A percentile compares a stretch with the other conserved stretches of the same genome.
These are phyloP conservation scores for Macrophomina pseudophaseolina DNA, from an alignment of 2,329 filamentous ascomycete species.

Conservation along the genomic window DNA sequence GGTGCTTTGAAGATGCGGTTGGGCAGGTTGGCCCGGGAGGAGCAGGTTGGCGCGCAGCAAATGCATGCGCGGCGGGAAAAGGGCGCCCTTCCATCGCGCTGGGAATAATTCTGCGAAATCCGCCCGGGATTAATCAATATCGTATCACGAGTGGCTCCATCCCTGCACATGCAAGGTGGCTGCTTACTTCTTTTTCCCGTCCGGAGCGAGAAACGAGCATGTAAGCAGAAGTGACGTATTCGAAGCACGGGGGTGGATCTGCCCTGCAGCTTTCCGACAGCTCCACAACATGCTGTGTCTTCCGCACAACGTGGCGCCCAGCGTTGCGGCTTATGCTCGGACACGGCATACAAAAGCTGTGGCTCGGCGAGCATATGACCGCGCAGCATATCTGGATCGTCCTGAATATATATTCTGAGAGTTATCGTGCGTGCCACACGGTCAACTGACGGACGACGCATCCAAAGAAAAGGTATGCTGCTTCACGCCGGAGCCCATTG, in stretches of 20 bases:
- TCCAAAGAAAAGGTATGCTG: too few species aligned
- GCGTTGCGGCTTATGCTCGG: background rate
- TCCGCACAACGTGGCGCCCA: background rate
- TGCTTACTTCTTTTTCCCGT: background rate
- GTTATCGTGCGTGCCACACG: background rate
- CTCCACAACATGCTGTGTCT: background rate
- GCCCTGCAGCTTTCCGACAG: background rate
- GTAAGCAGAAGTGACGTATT: background rate
- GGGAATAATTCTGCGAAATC: background rate
- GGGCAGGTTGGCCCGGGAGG: background rate
- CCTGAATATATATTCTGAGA: background rate
- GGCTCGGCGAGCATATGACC: background rate
- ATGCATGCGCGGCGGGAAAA: constrained; percentile 10
- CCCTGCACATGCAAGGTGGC: background rate
- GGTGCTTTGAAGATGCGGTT: background rate
- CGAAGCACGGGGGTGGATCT: background rate
- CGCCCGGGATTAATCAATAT: background rate
- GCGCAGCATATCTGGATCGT: background rate
- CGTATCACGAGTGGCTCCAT: background rate
- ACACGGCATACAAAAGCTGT: background rate
- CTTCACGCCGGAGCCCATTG: too few species aligned
- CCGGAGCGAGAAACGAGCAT: background rate
- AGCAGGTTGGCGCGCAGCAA: background rate
- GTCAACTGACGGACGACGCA: background rate
- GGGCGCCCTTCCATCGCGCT: background rate